Conservation (phyloP, 2,329 filamentous ascomycete species). For the Xylariales sp. region DNA sequence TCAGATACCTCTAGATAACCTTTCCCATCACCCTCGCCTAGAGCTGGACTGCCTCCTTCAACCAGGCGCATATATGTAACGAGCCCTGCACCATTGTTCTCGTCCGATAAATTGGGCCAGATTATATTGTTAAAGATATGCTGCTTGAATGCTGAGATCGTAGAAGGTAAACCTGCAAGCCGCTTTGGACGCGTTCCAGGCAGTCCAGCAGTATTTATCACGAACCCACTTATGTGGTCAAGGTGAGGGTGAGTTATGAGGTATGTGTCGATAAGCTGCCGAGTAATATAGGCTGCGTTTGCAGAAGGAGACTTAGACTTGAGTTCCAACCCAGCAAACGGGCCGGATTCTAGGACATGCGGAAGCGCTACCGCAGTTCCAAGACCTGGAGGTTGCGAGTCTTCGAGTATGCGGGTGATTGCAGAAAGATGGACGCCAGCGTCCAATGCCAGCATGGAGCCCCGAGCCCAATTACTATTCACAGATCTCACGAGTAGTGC, state of each 20-base stretch:
- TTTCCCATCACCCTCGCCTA: conserved; percentile 73
- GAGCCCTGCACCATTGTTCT: conserved; percentile 89
- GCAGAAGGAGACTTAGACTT: conserved; percentile 62
- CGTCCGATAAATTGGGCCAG: conserved; percentile 95
- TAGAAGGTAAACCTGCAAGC: conserved; percentile 78
- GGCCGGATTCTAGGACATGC: conserved; percentile 59
- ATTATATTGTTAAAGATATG: conserved; percentile 98
- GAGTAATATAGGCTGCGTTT: conserved; percentile 78
- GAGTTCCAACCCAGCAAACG: conserved; percentile 75
- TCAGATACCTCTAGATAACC: conserved; percentile 89
- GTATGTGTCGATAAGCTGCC: conserved; percentile 78
- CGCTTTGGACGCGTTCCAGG: conserved; percentile 79
- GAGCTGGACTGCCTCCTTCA: conserved; percentile 80
- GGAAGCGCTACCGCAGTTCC: conserved; percentile 35
- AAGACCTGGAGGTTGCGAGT: conserved; percentile 36
- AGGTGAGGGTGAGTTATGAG: conserved; percentile 97
- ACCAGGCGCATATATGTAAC: conserved; percentile 86
- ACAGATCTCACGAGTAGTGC: conserved; percentile 84
- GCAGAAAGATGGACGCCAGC: conserved; percentile 84
- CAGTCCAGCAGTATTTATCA: conserved; percentile 87
- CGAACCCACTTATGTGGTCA: conserved; percentile 87
- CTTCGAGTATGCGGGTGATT: conserved; percentile 74
- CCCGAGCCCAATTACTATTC: conserved; percentile 72
- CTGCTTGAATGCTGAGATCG: conserved; percentile 86
- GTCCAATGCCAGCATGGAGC: conserved; percentile 87